phyloP scores from a whole-genome alignment of 2,329 filamentous ascomycete species.

The Pseudogymnoascus sp. region DNA sequence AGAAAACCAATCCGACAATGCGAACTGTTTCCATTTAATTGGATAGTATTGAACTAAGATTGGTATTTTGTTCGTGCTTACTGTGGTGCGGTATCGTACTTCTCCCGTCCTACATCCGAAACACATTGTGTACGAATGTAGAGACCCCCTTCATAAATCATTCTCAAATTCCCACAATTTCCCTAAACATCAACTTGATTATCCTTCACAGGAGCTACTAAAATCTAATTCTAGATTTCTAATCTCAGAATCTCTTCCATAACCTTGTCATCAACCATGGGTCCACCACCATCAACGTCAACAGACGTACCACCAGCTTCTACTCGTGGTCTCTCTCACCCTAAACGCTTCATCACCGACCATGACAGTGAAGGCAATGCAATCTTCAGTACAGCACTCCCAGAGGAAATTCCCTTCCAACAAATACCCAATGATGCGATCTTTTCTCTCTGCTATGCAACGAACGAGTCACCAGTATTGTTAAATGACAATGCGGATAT shows the following conservation, averaged over 20 bases:
- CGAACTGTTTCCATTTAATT: not conserved
- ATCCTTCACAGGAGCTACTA: not conserved
- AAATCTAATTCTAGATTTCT: not conserved
- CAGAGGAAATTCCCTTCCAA: conserved; percentile 15
- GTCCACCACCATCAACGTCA: not conserved
- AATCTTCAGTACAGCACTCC: conserved; percentile 15
- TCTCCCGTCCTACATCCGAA: not conserved
- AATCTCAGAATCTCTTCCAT: not conserved
- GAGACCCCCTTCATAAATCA: not conserved
- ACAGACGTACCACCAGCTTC: not conserved
- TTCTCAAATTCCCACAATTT: not conserved
- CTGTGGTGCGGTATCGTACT: not conserved
- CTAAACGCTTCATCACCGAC: conserved; percentile 19
- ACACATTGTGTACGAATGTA: not conserved
- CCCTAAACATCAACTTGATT: not conserved
- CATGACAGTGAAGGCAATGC: conserved; percentile 20
- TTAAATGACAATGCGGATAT: conserved; percentile 15
- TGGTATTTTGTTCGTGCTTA: not conserved
- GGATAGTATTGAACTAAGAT: not conserved
- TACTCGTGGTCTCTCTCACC: not conserved
- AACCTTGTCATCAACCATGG: not conserved
- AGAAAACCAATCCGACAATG: not conserved
- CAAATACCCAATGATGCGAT: conserved; percentile 16
- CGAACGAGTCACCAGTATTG: conserved; percentile 17
- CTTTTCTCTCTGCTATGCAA: conserved; percentile 20